Evolutionary conservation across 352 stramenopile genomes (phyloP), one percentile per base, ranked within the genome.

Genomic region (Ophiocytium majus): DNA sequence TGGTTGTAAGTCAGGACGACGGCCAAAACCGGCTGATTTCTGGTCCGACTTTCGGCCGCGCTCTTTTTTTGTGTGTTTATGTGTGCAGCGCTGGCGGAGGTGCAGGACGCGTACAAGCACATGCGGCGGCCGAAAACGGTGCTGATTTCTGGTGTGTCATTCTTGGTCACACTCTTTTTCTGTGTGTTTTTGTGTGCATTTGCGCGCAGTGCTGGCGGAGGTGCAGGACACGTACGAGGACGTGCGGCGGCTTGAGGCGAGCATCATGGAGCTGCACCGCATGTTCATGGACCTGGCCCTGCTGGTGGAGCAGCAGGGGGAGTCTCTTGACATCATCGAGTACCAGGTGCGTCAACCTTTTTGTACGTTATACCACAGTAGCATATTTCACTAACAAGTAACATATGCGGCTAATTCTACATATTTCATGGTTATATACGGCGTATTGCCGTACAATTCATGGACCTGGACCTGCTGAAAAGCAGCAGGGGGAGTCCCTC

Each of bases 261-360:
- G 92, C 86, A 97, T 99, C 33, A 94, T 95, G 0, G 96, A 99
- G 86, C 91, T 99, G 33, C 95, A 99, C 90, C 96, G 99, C 93
- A 99, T 99, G 96, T 99, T 99, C 90, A 91, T 99, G 74, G 97
- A 99, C 91, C 93, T 99, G 90, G 96, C 96, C 10, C 89, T 99
- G 28, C 90, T 99, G 10, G 97, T 98, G 10, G 97, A 99, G 86
- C 95, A 98, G 90, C 91, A 93, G 82, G 96, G 96, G 75, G 97
- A 99, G 87, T 92, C 99, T 89, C 91, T 99, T 19, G 96, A 99
- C 90, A 95, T 99, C 84, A 99, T 99, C 88, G 96, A 99, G 88
- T 96, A 96, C 89, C 95, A 99, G 90, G 93, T 96, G 17, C 34
- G 32, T 57, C 43, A 57, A 57, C 43, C 14, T 57, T 57, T 57